Evolutionary conservation across 306 rosid genomes (phyloP).

Genomic region (Inga leiocalycina): DNA sequence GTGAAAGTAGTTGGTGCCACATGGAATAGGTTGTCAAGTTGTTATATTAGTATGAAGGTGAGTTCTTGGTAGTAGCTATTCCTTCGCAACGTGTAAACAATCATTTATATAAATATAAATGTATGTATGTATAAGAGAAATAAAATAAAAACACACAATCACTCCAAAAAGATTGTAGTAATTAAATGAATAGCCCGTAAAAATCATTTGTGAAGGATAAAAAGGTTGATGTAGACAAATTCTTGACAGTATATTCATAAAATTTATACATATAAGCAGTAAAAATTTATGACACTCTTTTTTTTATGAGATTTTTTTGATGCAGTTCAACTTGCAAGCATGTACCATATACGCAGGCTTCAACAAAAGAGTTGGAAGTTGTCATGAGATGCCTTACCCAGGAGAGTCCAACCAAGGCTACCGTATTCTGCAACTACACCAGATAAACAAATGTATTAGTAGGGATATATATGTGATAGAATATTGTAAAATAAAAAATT

Average conservation of each 20-base stretch:
- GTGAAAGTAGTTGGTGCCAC: background rate
- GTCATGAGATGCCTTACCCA: background rate
- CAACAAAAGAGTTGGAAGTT: background rate
- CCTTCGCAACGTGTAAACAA: background rate
- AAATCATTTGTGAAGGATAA: too few species aligned
- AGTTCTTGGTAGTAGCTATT: background rate
- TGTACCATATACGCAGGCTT: background rate
- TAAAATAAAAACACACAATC: too few species aligned
- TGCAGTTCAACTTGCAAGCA: background rate
- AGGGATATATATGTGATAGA: background rate
- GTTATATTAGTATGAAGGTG: background rate
- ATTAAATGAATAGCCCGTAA: too few species aligned
- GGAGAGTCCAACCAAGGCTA: fast-evolving
- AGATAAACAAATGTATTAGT: background rate
- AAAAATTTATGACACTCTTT: too few species aligned
- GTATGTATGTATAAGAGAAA: too few species aligned
- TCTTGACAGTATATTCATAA: too few species aligned
- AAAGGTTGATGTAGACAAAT: too few species aligned
- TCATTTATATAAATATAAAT: too few species aligned
- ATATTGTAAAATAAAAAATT: too few species aligned
- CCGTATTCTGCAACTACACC: background rate
- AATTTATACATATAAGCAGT: too few species aligned
- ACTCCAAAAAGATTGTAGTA: background rate
- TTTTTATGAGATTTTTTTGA: too few species aligned
- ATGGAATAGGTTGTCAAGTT: background rate